Evolutionary conservation across 306 rosid genomes (phyloP), one percentile per base, ranked within the genome.

Genomic region (Coriaria nepalensis): DNA sequence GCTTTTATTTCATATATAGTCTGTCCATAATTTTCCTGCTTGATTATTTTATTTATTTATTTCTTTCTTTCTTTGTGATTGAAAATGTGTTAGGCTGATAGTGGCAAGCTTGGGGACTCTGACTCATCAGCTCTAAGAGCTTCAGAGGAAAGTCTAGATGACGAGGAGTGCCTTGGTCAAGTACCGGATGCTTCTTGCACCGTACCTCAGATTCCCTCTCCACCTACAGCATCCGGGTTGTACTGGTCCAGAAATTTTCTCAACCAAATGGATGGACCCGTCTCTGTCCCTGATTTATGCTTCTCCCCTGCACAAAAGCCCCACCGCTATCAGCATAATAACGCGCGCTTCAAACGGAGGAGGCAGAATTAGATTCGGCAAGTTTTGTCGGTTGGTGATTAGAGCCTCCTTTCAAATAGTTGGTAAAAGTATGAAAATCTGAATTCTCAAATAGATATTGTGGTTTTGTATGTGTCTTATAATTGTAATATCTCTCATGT

Each of bases 201-300:
- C 4, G 98, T 92, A 56, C 98, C 96, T 40, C 82, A 79, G 68
- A 53, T 79, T 15, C 76, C 87, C 56, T 92, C 98, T 11, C 98
- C 94, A 4, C 96, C 96, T 41, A 92, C 96, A 20, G 76, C 87
- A 39, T 85, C 96, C 0, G 98, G 98, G 8, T 53, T 90, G 33
- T 5, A 71, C 71, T 92, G 96, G 96, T 86, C 94, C 6, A 69
- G 70, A 64, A 48, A 62, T 68, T 66, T 47, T 59, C 81, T 60
- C 29, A 60, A 46, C 58, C 58, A 72, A 35, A 63, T 61, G 8
- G 50, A 78, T 43, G 50, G 59, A 52, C 52, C 78, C 9, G 50
- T 52, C 13, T 82, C 52, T 68, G 98, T 82, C 75, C 96, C 96
- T 10, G 78, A 85, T 58, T 52, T 79, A 48, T 57, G 45, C 69